phyloP scores from a whole-genome alignment of 495 filamentous ascomycete genomes.

The Astrocystis sublimbata region DNA sequence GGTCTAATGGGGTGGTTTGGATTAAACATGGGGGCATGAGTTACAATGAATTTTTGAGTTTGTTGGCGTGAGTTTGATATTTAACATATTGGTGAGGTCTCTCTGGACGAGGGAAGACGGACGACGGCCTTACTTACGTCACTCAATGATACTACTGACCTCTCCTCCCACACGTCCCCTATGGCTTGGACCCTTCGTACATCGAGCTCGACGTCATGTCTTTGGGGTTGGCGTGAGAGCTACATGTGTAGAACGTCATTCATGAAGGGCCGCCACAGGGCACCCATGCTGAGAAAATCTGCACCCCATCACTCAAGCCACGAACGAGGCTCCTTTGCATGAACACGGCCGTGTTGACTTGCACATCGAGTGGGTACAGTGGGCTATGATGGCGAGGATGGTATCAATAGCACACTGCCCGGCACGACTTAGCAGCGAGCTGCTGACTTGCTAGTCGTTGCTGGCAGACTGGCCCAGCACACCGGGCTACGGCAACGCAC shows the following conservation, averaged over 20 bases:
- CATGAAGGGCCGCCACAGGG: constrained; percentile 22
- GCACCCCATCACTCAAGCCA: constrained; percentile 25
- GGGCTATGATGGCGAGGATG: too few species aligned
- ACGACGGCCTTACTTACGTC: constrained; percentile 12
- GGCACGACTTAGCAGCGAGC: background rate
- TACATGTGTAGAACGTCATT: constrained; percentile 28
- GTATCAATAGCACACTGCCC: background rate
- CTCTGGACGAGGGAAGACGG: background rate
- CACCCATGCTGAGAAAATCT: constrained; percentile 16
- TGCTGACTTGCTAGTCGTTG: background rate
- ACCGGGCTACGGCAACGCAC: constrained; percentile 1
- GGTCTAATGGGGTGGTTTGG: constrained; percentile 14
- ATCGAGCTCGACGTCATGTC: constrained; percentile 33
- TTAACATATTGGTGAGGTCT: background rate
- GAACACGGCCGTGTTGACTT: background rate
- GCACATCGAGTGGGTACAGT: background rate
- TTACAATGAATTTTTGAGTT: background rate
- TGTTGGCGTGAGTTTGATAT: constrained; percentile 4
- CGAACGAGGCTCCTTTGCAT: constrained; percentile 23
- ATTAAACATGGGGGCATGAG: background rate
- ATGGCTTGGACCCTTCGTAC: constrained; percentile 16
- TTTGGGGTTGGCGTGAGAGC: background rate
- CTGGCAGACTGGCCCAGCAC: too few species aligned
- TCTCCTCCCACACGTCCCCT: constrained; percentile 4
- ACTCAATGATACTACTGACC: background rate